Base-by-base conservation (phyloP, 768 basidiomycete species). In the Naganishia randhawae region DNA sequence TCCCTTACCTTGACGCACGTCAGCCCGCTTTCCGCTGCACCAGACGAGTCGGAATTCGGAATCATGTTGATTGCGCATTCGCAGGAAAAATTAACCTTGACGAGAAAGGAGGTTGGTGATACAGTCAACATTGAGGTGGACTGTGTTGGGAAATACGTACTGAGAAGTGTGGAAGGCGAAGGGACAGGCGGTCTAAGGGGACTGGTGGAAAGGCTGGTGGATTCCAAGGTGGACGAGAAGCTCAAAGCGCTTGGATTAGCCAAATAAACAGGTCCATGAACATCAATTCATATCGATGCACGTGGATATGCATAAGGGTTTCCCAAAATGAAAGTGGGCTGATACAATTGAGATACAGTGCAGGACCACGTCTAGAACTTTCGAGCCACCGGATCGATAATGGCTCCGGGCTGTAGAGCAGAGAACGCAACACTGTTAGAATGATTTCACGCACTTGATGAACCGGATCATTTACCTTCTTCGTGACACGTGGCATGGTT, bases 61-160 rank as follows among this genome's bases (percentile, higher is more conserved):
- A 85, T 99, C 62, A 98, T 98, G 94, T 85, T 99, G 72, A 94
- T 99, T 80, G 86, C 86, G 73, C 94, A 98, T 80, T 94, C 92
- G 13, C 95, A 96, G 77, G 82, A 87, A 74, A 92, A 88, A 80
- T 88, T 97, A 67, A 88, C 90, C 1, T 83, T 99, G 62, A 84
- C 85, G 42, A 84, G 81, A 69, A 99, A 98, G 80, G 72, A 73
- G 2, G 78, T 89, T 0, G 94, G 93, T 0, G 85, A 85, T 53
- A 89, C 84, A 73, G 93, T 98, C 62, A 99, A 99, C 76, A 85
- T 99, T 68, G 96, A 99, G 82, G 92, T 78, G 39, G 78, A 79
- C 64, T 73, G 73, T 54, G 74, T 78, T 14, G 78, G 78, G 19
- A 79, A 79, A 63, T 79, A 79, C 52, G 72, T 79, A 0, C 66